phyloP scores from a whole-genome alignment of 495 filamentous ascomycete genomes.

The Penicillium mononematosum region DNA sequence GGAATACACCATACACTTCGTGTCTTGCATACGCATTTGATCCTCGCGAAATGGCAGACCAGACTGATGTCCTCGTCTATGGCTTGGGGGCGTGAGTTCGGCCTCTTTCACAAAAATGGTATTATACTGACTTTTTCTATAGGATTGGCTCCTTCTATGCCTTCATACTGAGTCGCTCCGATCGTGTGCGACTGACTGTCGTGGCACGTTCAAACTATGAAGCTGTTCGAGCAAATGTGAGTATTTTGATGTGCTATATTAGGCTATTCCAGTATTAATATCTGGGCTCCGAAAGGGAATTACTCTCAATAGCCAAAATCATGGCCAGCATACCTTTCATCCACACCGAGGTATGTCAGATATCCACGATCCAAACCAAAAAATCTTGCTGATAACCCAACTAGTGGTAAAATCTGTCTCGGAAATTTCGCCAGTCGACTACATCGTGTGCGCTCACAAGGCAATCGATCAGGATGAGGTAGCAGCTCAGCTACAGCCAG shows the following conservation, averaged over 20 bases:
- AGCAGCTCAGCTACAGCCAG: slow-evolving; percentile 38
- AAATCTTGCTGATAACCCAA: not conserved
- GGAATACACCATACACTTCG: not conserved
- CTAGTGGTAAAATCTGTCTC: slow-evolving; percentile 44
- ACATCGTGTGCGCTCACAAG: slow-evolving; percentile 52
- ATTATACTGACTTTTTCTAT: not conserved
- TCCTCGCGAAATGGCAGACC: slow-evolving; percentile 22
- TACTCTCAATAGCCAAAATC: slow-evolving; percentile 44
- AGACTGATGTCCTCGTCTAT: slow-evolving; percentile 39
- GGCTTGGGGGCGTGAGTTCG: slow-evolving; percentile 39
- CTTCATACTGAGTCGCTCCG: slow-evolving; percentile 43
- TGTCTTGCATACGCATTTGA: not conserved
- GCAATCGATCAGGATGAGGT: slow-evolving; percentile 46
- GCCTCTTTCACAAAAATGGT: too few relatives aligned
- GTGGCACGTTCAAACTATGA: slow-evolving; percentile 56
- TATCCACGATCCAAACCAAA: not conserved
- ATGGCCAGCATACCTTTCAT: slow-evolving; percentile 44
- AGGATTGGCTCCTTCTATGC: slow-evolving; percentile 50
- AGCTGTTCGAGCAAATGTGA: slow-evolving; percentile 42
- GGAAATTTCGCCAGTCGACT: slow-evolving; percentile 40
- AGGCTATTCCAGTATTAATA: not conserved
- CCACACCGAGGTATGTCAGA: slow-evolving; percentile 37
- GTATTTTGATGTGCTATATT: not conserved
- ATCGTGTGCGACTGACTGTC: slow-evolving; percentile 46
- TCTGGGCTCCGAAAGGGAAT: slow-evolving; percentile 35